Conservation (phyloP, 805 yeast genomes). For the Hanseniaspora vineae region DNA sequence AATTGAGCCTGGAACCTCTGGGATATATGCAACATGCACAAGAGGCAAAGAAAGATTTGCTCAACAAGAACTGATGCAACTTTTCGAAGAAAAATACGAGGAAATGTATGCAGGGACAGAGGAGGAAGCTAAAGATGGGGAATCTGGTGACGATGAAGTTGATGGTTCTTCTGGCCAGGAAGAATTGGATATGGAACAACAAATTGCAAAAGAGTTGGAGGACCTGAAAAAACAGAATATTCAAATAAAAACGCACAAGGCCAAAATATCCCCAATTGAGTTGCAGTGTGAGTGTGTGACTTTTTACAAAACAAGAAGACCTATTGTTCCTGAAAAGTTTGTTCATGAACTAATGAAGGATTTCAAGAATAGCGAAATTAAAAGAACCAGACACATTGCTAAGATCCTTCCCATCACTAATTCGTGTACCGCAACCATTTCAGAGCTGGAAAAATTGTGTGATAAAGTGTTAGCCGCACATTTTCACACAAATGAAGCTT, state of each 20-base stretch:
- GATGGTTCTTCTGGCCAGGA: slow-evolving; percentile 7
- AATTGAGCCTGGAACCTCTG: slow-evolving; percentile 72
- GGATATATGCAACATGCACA: slow-evolving; percentile 81
- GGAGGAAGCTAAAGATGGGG: slow-evolving; percentile 8
- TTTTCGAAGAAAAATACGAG: slow-evolving; percentile 43
- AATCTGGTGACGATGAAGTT: slow-evolving; percentile 15
- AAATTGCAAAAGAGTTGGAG: slow-evolving; percentile 56
- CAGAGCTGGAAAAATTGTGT: slow-evolving; percentile 52
- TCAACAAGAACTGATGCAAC: slow-evolving; percentile 51
- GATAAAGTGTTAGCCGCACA: slow-evolving; percentile 50
- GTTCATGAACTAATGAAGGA: slow-evolving; percentile 55
- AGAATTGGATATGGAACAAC: slow-evolving; percentile 59
- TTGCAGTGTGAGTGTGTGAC: slow-evolving; percentile 73
- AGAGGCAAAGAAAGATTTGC: slow-evolving; percentile 70
- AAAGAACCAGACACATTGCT: slow-evolving; percentile 61
- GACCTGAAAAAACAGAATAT: slow-evolving; percentile 34
- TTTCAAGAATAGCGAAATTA: slow-evolving; percentile 28
- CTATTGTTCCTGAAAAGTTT: slow-evolving; percentile 65
- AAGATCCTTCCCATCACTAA: slow-evolving; percentile 67
- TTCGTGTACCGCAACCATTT: slow-evolving; percentile 60
- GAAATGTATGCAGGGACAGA: slow-evolving; percentile 31
- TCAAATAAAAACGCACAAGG: slow-evolving; percentile 27
- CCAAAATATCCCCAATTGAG: slow-evolving; percentile 42
- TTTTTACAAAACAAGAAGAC: slow-evolving; percentile 68
- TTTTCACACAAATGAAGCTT: slow-evolving; percentile 38